These are phyloP conservation scores for Fusarium sp. DNA, from an alignment of 2,329 filamentous ascomycete genomes.

Conservation along the genomic window DNA sequence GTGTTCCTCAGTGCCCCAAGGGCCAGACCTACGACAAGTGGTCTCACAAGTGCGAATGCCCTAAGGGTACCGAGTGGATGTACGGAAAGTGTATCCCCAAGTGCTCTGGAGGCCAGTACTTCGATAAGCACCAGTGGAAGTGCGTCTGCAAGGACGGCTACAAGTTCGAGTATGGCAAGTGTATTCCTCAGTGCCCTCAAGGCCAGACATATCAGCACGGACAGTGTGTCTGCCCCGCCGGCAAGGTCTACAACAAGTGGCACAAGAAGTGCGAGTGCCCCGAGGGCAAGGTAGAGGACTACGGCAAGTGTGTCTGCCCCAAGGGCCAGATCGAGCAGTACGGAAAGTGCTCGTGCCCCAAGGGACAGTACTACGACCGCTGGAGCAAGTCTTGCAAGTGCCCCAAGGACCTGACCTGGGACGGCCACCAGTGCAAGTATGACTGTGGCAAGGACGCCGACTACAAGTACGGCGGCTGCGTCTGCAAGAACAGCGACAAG, in stretches of 20 bases:
- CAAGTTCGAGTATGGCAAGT: constrained; percentile 23
- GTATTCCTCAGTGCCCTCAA: constrained; percentile 17
- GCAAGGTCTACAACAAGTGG: constrained; percentile 22
- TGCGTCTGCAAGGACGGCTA: constrained; percentile 21
- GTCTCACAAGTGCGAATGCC: constrained; percentile 22
- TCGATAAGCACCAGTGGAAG: constrained; percentile 3
- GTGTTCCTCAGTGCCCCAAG: constrained; percentile 3
- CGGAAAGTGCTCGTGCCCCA: constrained; percentile 32
- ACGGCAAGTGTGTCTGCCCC: constrained; percentile 33
- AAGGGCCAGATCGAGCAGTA: constrained; percentile 23
- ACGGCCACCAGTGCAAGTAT: constrained; percentile 31
- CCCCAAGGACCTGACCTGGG: constrained; percentile 37
- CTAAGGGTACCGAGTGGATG: constrained; percentile 28
- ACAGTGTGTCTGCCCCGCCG: constrained; percentile 28
- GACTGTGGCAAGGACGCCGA: constrained; percentile 40
- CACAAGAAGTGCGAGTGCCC: constrained; percentile 25
- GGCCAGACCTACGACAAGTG: constrained; percentile 21
- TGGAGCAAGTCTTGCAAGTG: constrained; percentile 39
- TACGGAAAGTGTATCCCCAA: constrained; percentile 21
- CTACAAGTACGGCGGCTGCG: constrained; percentile 38
- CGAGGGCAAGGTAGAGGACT: constrained; percentile 17
- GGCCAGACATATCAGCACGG: constrained; percentile 13
- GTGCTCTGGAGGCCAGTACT: constrained; percentile 14
- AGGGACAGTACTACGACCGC: constrained; percentile 39
- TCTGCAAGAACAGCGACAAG: constrained; percentile 40